Evolutionary conservation across 192 early-diverging fungal genomes (phyloP), one percentile per base, ranked within the genome.

Genomic region (Coemansia sp.): DNA sequence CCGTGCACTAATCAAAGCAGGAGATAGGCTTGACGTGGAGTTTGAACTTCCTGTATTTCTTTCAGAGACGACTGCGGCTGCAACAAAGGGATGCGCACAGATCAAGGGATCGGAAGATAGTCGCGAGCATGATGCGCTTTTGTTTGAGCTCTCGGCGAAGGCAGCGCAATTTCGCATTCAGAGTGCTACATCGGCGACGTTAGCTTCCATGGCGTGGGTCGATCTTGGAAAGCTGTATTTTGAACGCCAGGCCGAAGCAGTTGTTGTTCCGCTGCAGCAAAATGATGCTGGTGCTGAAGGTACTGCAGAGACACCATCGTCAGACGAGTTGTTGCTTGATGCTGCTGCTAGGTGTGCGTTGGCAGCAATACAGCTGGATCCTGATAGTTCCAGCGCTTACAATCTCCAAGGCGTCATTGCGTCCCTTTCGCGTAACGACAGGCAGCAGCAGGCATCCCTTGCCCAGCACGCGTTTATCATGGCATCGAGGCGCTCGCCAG

Each of bases 381-480:
- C 86, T 6, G 59, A 62, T 0, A 86, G 83, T 32, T 66, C 71
- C 4, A 56, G 79, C 0, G 89, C 84, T 29, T 92, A 92, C 89
- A 92, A 90, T 53, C 77, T 88, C 0, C 83, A 93, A 45, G 93
- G 94, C 15, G 74, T 91, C 5, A 78, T 89, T 14, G 81, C 87
- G 1, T 53, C 80, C 17, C 49, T 71, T 11, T 64, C 67, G 4
- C 43, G 35, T 1, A 23, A 43, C 0, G 45, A 45, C 43, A 52
- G 25, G 2, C 61, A 55, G 34, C 65, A 49, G 13, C 69, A 84
- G 25, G 79, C 83, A 2, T 83, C 81, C 48, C 70, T 95, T 43
- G 87, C 88, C 50, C 96, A 98, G 70, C 90, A 95, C 67, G 87
- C 92, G 2, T 87, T 96, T 63, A 90, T 96, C 62, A 83, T 87